Base-by-base conservation (phyloP, 2,329 filamentous ascomycete genomes). In the Geosmithia putterillii region DNA sequence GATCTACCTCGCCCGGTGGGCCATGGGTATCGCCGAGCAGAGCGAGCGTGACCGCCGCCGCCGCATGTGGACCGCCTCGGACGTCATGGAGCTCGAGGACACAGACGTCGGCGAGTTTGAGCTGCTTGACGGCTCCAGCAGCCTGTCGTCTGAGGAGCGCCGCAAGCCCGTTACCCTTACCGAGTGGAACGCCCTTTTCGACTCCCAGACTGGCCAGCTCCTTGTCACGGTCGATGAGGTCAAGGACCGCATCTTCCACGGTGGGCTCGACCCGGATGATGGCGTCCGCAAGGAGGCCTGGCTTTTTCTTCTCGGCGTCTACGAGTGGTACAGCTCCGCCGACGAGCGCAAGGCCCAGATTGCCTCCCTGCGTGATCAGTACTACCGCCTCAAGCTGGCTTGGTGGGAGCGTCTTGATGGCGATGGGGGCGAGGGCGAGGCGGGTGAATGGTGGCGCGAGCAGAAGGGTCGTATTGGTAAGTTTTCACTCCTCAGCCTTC, bases 21-120 rank as follows among this genome's bases (percentile, higher is more conserved):
- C 92, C 2, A 96, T 98, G 92, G 88, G 88, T 7, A 95, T 98
- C 50, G 89, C 92, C 0, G 94, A 98, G 60, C 92, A 98, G 65
- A 90, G 89, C 54, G 92, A 98, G 56, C 74, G 80, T 35, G 92
- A 98, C 53, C 72, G 83, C 20, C 85, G 80, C 42, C 83, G 89
- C 60, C 73, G 89, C 40, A 89, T 95, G 56, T 98, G 88, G 85
- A 95, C 89, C 0, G 90, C 87, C 1, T 81, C 81, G 50, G 92
- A 98, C 63, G 83, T 95, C 4, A 70, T 96, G 54, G 89, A 94
- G 54, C 83, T 94, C 59, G 94, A 98, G 58, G 84, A 95, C 50
- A 95, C 87, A 23, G 87, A 88, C 47, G 86, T 98, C 1, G 94
- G 92, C 7, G 88, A 95, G 50, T 98, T 98, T 57, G 92, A 98